Base-by-base conservation (phyloP, 1,139 yeast species). In the Martiniozyma asiatica region DNA sequence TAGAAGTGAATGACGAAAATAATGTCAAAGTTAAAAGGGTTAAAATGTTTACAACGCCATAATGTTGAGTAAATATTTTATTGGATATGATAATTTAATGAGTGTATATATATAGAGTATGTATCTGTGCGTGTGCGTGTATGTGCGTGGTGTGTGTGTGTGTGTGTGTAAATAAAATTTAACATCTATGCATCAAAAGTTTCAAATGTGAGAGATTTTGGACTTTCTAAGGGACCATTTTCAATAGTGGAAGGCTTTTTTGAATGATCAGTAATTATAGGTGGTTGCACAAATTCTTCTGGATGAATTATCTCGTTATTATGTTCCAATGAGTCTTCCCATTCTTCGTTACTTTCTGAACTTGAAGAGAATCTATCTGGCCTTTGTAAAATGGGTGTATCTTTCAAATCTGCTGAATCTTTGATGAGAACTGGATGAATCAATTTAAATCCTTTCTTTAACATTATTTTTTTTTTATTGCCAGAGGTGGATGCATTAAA, bases 401-500 rank as follows among this genome's bases (percentile, higher is more conserved):
- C 18, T 17, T 16, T 22, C n/a, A 30, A 25, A 18, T 14, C 25
- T n/a, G 16, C 14, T 10, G 18, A 26, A 22, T 30, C 32, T 5
- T 16, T 11, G n/a, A 17, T 24, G 12, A 30, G 14, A n/a, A 30
- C 23, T 5, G 32, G 32, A 3, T 18, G 14, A 14, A 30, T 30
- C 7, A 30, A 18, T 25, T 25, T 25, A 11, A 30, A 25, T 4
- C 23, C 26, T 14, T 21, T 30, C 3, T 25, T 16, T 16, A 18
- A 13, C n/a, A n/a, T n/a, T n/a, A n/a, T n/a, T 18, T 28, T 24
- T n/a, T 29, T 29, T 21, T 25, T 30, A 11, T 30, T 25, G 14
- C 14, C 16, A 5, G 26, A 17, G 6, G 6, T 6, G 14, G 32
- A 30, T 21, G 17, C 19, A 15, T 26, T 25, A 27, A 39, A 39